Evolutionary conservation across 192 early-diverging fungal genomes (phyloP).

Genomic region (Kickxella alabastrina): DNA sequence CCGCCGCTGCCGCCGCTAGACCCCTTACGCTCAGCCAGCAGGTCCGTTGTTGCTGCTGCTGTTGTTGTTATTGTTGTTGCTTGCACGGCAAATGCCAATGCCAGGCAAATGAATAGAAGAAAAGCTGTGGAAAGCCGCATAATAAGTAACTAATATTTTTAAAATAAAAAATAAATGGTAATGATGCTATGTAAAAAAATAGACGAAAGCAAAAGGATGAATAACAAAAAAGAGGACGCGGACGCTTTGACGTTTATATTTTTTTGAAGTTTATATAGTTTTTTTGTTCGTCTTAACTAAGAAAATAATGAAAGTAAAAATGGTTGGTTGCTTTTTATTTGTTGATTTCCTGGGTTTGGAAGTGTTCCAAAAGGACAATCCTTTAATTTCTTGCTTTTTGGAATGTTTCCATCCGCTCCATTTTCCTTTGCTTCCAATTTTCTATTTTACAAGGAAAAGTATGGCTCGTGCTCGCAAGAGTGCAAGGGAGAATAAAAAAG

Average conservation of each 20-base stretch:
- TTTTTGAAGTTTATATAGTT: too few relatives aligned
- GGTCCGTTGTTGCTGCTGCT: too few relatives aligned
- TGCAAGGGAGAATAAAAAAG: too few relatives aligned
- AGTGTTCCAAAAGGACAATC: neutral
- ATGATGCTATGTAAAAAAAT: neutral
- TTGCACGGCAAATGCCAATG: conserved; percentile 3
- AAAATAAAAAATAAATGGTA: neutral
- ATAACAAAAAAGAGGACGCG: neutral
- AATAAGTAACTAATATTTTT: too few relatives aligned
- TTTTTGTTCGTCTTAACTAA: too few relatives aligned
- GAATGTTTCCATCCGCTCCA: neutral
- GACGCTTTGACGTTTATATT: neutral
- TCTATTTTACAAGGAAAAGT: too few relatives aligned
- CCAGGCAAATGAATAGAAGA: conserved; percentile 13
- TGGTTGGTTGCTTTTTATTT: neutral
- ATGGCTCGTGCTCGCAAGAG: too few relatives aligned
- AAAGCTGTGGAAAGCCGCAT: too few relatives aligned
- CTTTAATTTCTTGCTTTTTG: neutral
- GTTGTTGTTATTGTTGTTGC: conserved; percentile 2
- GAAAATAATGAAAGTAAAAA: neutral
- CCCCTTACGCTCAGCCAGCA: conserved; percentile 19
- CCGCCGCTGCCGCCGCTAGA: conserved; percentile 8
- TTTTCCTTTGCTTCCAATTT: neutral
- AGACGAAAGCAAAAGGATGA: neutral
- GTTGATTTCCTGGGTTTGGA: neutral